Percentiles rank a stretch among this genome's conserved stretches.
These are phyloP conservation scores for Coffea humblotiana DNA, from an alignment of 305 asterid genomes.

Conservation along the genomic window DNA sequence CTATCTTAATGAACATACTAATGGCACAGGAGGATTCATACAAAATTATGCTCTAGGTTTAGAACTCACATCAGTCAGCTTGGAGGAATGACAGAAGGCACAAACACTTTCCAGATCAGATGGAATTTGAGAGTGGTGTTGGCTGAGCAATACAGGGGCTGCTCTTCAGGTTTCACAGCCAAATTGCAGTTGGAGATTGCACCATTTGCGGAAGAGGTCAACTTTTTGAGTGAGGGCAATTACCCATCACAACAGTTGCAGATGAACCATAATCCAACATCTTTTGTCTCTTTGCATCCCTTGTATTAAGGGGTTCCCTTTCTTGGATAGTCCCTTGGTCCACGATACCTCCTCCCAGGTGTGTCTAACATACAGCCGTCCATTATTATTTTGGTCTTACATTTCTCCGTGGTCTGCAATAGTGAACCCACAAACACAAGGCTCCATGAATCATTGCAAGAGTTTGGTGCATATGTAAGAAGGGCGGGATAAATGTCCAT, in stretches of 20 bases:
- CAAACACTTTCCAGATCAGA: constrained; percentile 43
- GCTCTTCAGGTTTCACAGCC: constrained; percentile 35
- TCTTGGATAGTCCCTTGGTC: constrained; percentile 5
- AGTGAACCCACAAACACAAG: background rate
- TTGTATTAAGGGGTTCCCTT: constrained; percentile 25
- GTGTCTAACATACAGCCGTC: constrained; percentile 25
- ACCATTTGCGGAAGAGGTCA: constrained; percentile 22
- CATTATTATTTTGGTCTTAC: constrained; percentile 25
- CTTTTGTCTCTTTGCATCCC: constrained; percentile 71
- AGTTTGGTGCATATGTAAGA: background rate
- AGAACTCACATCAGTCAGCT: constrained; percentile 61
- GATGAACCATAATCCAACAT: constrained; percentile 44
- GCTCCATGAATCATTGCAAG: background rate
- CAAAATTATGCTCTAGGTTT: background rate
- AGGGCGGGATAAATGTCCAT: no score
- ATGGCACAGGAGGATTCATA: background rate
- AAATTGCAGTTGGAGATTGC: constrained; percentile 32
- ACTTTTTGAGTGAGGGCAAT: constrained; percentile 19
- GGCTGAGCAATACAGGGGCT: constrained; percentile 33
- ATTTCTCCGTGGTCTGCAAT: constrained; percentile 39
- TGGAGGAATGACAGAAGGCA: constrained; percentile 78
- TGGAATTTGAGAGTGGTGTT: constrained; percentile 28
- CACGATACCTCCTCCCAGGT: constrained; percentile 20
- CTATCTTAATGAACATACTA: background rate
- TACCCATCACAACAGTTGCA: constrained; percentile 27